Base-by-base conservation (phyloP, 305 asterid genomes). In the Fraxinus floribunda region DNA sequence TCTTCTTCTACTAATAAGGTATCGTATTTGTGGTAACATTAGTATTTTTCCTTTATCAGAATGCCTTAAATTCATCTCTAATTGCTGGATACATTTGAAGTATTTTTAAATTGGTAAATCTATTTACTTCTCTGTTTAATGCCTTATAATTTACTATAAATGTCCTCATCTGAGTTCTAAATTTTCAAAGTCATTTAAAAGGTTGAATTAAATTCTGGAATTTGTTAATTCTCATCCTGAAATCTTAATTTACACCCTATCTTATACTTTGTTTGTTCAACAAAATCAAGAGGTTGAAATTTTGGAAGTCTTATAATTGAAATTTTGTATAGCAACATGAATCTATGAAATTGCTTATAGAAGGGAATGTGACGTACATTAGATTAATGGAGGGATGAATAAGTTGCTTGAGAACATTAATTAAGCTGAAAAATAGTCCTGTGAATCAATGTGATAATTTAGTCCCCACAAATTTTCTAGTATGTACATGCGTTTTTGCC, bases 1-100 rank as follows among this genome's bases (percentile, higher is more conserved):
- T 81, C 30, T 26, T 26, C 30, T 26, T 26, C 30, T 26, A 26
- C 87, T 87, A 88, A 85, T 78, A 94, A 94, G 96, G 98, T 94
- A 11, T 36, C 10, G 18, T 60, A 30, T 74, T 68, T 41, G 49
- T 38, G 44, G 44, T 60, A 64, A 8, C 71, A 34, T 34, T 39
- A 2, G 44, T 38, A 38, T 38, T 38, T 38, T 38, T 38, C 44
- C 30, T 3, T 20, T 62, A 22, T 62, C 30, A 62, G 5, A 5
- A 20, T 62, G 71, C 71, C 13, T 62, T 62, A 7, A 62, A 62
- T 62, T 62, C 32, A 18, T 62, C 32, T 38, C 34, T 44, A 39
- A 29, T 26, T 52, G 7, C 52, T 55, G 52, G 44, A 70, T 24
- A 49, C 73, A 20, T 57, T 24, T 2, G 44, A 68, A 55, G 66